A percentile compares a stretch with the other conserved stretches of the same genome.
Conservation (phyloP, 2,329 filamentous ascomycete species). For the Colletotrichum chrysophilum region DNA sequence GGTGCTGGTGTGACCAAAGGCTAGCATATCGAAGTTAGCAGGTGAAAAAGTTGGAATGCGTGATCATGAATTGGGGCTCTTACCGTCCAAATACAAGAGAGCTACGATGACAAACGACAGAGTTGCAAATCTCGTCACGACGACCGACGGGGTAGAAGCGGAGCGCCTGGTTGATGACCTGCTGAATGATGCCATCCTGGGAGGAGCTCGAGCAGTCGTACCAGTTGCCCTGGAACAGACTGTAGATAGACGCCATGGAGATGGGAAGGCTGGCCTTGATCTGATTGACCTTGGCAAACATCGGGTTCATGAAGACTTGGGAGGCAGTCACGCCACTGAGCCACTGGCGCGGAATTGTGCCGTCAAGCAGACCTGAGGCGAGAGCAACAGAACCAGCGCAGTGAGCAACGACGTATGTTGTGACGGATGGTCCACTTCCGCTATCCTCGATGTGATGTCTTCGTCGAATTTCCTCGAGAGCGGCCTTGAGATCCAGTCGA, state of each 20-base stretch:
- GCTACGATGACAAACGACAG: constrained; percentile 64
- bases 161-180: constrained; percentile 58
- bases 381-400: constrained; percentile 69
- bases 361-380: constrained; percentile 62
- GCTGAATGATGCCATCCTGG: constrained; percentile 54
- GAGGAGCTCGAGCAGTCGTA: constrained; percentile 55
- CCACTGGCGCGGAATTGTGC: constrained; percentile 62
- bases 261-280: constrained; percentile 58
- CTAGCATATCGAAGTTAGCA: not conserved
- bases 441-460: constrained; percentile 26
- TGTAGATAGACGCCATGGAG: constrained; percentile 55
- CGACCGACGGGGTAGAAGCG: constrained; percentile 59
- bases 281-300: constrained; percentile 60
- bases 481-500: constrained; percentile 62
- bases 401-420: constrained; percentile 64
- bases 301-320: constrained; percentile 69
- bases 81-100: constrained; percentile 65
- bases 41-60: too few species aligned
- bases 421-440: constrained; percentile 29
- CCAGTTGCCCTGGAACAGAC: constrained; percentile 54
- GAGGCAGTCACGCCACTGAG: constrained; percentile 62
- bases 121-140: constrained; percentile 63
- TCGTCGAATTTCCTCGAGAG: constrained; percentile 55
- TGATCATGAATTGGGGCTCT: not conserved
- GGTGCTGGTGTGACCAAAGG: constrained; percentile 65